Percentiles rank a stretch among this genome's conserved stretches.
phyloP scores from a whole-genome alignment of 2,329 filamentous ascomycete genomes.

The Blastomyces gilchristii region DNA sequence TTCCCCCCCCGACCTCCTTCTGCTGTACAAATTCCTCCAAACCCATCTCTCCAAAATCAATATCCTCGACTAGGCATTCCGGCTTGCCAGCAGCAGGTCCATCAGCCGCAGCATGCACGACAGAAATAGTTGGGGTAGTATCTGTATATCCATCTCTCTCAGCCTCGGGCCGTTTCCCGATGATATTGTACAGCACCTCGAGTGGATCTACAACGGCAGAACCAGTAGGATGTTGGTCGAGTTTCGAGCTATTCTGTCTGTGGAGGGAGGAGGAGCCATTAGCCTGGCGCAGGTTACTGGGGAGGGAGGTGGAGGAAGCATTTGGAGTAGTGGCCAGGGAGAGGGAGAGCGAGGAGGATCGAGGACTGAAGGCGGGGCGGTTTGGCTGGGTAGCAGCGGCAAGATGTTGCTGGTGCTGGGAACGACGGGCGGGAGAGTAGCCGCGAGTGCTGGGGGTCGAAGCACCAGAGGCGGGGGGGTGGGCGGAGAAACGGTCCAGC shows the following conservation, averaged over 20 bases:
- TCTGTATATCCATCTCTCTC: background rate
- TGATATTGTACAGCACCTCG: constrained; percentile 54
- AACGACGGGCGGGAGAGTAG: constrained; percentile 59
- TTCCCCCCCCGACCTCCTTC: constrained; percentile 19
- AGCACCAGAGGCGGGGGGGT: constrained; percentile 54
- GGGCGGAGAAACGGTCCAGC: constrained; percentile 75
- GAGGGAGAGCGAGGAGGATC: constrained; percentile 68
- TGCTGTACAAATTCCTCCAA: constrained; percentile 57
- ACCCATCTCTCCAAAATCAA: constrained; percentile 70
- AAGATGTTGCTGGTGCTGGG: constrained; percentile 45
- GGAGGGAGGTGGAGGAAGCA: constrained; percentile 66
- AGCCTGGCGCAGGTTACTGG: constrained; percentile 49
- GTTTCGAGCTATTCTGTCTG: constrained; percentile 46
- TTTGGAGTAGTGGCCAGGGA: constrained; percentile 62
- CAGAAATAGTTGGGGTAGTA: constrained; percentile 11
- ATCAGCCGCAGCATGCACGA: constrained; percentile 4
- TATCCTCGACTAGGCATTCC: constrained; percentile 47
- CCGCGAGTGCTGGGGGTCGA: constrained; percentile 52
- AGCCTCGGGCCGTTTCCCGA: constrained; percentile 34
- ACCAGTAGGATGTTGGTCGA: constrained; percentile 34
- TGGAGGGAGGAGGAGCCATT: constrained; percentile 58
- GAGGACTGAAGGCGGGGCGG: constrained; percentile 56
- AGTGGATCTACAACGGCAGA: constrained; percentile 55
- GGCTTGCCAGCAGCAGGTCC: constrained; percentile 25
- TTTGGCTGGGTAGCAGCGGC: constrained; percentile 57